Base-by-base conservation (phyloP, 1,139 yeast genomes). In the Pichia sp. region DNA sequence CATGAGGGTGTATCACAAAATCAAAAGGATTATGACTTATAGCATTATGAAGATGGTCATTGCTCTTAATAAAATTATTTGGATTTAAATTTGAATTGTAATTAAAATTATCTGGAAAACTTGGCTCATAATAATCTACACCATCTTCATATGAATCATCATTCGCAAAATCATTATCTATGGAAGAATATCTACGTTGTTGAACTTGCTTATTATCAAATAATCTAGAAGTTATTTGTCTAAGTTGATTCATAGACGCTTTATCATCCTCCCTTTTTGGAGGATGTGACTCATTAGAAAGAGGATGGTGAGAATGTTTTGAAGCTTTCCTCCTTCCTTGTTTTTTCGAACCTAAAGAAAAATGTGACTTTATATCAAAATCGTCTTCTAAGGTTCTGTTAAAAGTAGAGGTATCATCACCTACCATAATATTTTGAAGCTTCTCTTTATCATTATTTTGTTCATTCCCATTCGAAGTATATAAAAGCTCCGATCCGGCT, bases 201-300 rank as follows among this genome's bases (percentile, higher is more conserved):
- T 81, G 83, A 0, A 84, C 75, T 0, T 87, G 87, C 50, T 77
- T 82, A 24, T 79, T 76, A 55, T 83, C 89, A 61, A 82, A 82
- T 6, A 82, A 63, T 49, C 80, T 78, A 1, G 87, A 81, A 0
- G 89, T 82, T 1, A 87, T 81, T 3, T 87, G 81, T 41, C 90
- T 76, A 62, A 56, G 70, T 31, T 66, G 70, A 45, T 65, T 64
- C 46, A 48, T 48, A 6, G 54, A 46, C 32, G 46, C 50, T 29
- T 45, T 45, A 29, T 53, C 48, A 24, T 32, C 34, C 20, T 45
- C 50, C 4, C 27, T n/a, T 32, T 36, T 45, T 3, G 41, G 6
- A 6, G 39, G 26, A 20, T 42, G 42, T 20, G 37, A 39, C 11
- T 30, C 4, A 24, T 43, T 43, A 4, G 36, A 16, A 29, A 30